Percentiles rank a stretch among this genome's conserved stretches.
These are phyloP conservation scores for Penicillium sp. DNA, from an alignment of 2,329 filamentous ascomycete genomes.

Conservation along the genomic window DNA sequence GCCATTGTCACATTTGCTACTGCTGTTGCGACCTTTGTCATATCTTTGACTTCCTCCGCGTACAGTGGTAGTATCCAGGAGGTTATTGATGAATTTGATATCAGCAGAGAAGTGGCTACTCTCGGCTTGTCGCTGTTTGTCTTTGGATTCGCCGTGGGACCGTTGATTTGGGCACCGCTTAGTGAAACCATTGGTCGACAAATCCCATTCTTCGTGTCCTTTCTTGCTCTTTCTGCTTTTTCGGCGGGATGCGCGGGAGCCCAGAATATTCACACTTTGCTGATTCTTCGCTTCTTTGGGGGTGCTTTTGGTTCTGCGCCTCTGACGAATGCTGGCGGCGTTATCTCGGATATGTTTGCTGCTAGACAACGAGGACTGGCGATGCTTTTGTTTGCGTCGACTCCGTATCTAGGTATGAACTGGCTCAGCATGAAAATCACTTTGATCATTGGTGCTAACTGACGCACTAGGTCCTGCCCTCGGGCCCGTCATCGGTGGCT, in stretches of 20 bases:
- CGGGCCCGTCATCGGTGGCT: slow-evolving; percentile 66
- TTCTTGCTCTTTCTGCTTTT: slow-evolving; percentile 53
- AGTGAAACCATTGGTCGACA: slow-evolving; percentile 25
- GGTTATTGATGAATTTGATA: slow-evolving; percentile 7
- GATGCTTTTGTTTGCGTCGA: slow-evolving; percentile 61
- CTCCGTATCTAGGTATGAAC: slow-evolving; percentile 57
- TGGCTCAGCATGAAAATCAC: neutral
- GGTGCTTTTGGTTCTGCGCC: slow-evolving; percentile 60
- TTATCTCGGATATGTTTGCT: slow-evolving; percentile 59
- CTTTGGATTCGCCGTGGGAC: slow-evolving; percentile 40
- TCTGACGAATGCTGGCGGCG: slow-evolving; percentile 36
- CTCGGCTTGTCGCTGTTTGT: slow-evolving; percentile 25
- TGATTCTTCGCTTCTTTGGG: slow-evolving; percentile 66
- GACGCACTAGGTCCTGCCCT: slow-evolving; percentile 55
- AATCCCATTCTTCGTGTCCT: slow-evolving; percentile 16
- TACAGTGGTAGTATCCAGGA: slow-evolving; percentile 42
- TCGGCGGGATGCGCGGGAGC: slow-evolving; percentile 59
- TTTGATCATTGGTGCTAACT: neutral
- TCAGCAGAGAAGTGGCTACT: neutral
- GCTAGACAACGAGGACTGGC: slow-evolving; percentile 55
- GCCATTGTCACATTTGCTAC: slow-evolving; percentile 42
- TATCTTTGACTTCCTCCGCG: slow-evolving; percentile 45
- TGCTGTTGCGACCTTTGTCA: slow-evolving; percentile 43
- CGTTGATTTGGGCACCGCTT: slow-evolving; percentile 37
- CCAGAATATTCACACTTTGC: slow-evolving; percentile 56